Evolutionary conservation across 1,284 basidiomycete genomes (phyloP), one percentile per base, ranked within the genome.

Genomic region (Pascua guehoae): DNA sequence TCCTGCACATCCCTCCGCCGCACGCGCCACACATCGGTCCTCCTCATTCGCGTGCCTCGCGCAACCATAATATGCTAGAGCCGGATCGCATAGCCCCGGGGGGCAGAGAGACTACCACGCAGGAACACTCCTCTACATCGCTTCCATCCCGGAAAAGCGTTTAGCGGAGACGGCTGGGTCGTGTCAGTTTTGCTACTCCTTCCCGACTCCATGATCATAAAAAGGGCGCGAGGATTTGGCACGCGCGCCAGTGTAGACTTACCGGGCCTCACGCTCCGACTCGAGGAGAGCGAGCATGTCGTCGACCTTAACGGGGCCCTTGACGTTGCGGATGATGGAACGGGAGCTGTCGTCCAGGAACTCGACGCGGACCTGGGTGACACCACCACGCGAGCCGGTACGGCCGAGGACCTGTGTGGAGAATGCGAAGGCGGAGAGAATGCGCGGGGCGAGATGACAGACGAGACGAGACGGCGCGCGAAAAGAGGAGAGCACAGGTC

Each of bases 241-340:
- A 39, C 36, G 47, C 41, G 12, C 11, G 16, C 12, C 41, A 46
- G 9, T 10, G n/a, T 38, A 24, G 11, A 87, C 91, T 72, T 73
- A 97, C 94, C 96, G 92, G 76, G 96, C 96, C 84, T 99, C 96
- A 83, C 96, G 92, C 83, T 99, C 96, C 79, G 88, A 91, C 84
- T 99, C 96, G 78, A 98, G 85, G 70, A 99, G 83, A 71, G 94
- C 93, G 67, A 99, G 85, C 76, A 98, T 98, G 80, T 99, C 96
- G 79, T 94, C 86, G 80, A 92, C 89, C 69, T 91, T 84, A 67
- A 98, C 94, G 66, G 95, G 94, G 32, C 96, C 96, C 83, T 98
- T 98, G 73, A 98, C 96, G 83, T 98, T 98, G 69, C 95, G 91
- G 81, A 98, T 96, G 81, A 99, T 96, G 66, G 89, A 88, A 72